Conservation (phyloP, 1,284 basidiomycete genomes). For the Thecaphora thlaspeos region DNA sequence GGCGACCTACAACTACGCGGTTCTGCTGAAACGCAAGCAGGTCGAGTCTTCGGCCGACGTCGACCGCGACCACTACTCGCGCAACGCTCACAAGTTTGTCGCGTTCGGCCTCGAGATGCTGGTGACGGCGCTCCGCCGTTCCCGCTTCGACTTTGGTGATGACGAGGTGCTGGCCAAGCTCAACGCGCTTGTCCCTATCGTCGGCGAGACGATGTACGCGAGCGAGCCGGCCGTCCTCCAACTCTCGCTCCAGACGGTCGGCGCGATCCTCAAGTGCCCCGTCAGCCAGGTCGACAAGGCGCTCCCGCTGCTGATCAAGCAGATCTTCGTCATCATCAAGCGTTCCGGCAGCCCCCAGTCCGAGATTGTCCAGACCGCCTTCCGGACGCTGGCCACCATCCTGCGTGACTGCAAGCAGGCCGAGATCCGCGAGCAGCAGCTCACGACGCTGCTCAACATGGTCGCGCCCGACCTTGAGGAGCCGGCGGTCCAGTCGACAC, state of each 20-base stretch:
- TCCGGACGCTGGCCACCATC: slow-evolving; percentile 81
- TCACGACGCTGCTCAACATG: slow-evolving; percentile 81
- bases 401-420: slow-evolving; percentile 67
- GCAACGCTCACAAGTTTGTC: slow-evolving; percentile 75
- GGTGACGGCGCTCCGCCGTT: slow-evolving; percentile 79
- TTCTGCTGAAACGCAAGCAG: slow-evolving; percentile 45
- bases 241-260: slow-evolving; percentile 76
- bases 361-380: slow-evolving; percentile 81
- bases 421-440: slow-evolving; percentile 82
- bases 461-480: slow-evolving; percentile 92
- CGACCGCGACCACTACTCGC: slow-evolving; percentile 58
- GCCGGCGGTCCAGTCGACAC: slow-evolving; percentile 73
- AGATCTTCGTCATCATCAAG: slow-evolving; percentile 81
- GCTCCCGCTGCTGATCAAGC: slow-evolving; percentile 78
- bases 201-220: slow-evolving; percentile 92
- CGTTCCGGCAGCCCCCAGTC: slow-evolving; percentile 79
- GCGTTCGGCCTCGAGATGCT: slow-evolving; percentile 90
- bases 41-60: slow-evolving; percentile 40
- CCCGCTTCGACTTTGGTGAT: slow-evolving; percentile 81
- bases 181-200: slow-evolving; percentile 79
- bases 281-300: slow-evolving; percentile 74
- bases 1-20: slow-evolving; percentile 22
- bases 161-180: slow-evolving; percentile 71
- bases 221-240: slow-evolving; percentile 75
- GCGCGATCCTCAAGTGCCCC: slow-evolving; percentile 80